Percentiles rank a stretch among this genome's conserved stretches.
These are phyloP conservation scores for Penicillium sp. DNA, from an alignment of 2,329 filamentous ascomycete species.

Conservation along the genomic window DNA sequence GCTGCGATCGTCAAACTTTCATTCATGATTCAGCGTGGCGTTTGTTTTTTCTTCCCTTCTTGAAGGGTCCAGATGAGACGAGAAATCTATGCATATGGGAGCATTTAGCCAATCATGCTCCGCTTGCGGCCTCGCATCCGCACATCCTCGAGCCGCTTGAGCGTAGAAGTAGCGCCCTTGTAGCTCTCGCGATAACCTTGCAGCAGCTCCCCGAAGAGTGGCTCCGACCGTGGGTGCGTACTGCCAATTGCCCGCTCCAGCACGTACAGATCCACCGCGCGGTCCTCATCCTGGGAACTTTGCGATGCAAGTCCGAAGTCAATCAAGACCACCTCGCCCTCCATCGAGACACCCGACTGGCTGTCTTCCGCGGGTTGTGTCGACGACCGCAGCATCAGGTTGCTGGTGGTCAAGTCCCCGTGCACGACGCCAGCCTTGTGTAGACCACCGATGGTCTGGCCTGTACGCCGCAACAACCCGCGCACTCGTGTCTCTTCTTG, in stretches of 20 bases:
- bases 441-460: conserved; percentile 67
- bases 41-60: conserved; percentile 14
- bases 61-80: conserved; percentile 8
- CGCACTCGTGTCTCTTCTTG: conserved; percentile 54
- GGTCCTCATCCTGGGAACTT: conserved; percentile 80
- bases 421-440: conserved; percentile 86
- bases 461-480: conserved; percentile 67
- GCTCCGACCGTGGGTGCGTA: conserved; percentile 83
- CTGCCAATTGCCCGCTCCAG: conserved; percentile 91
- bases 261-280: conserved; percentile 94
- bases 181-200: conserved; percentile 70
- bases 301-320: conserved; percentile 90
- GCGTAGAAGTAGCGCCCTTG: conserved; percentile 69
- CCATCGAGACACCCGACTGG: conserved; percentile 36
- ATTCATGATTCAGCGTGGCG: conserved; percentile 25
- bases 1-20: conserved; percentile 12
- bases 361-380: conserved; percentile 17
- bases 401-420: conserved; percentile 95
- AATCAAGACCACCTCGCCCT: conserved; percentile 82
- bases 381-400: conserved; percentile 73
- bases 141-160: conserved; percentile 86
- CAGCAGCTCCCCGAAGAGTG: conserved; percentile 70
- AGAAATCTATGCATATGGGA: conserved; percentile 13
- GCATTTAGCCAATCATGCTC: conserved; percentile 83
- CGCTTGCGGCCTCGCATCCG: conserved; percentile 91